Evolutionary conservation across 441 rosid species (phyloP).

Genomic region (Lagerstroemia fauriei): DNA sequence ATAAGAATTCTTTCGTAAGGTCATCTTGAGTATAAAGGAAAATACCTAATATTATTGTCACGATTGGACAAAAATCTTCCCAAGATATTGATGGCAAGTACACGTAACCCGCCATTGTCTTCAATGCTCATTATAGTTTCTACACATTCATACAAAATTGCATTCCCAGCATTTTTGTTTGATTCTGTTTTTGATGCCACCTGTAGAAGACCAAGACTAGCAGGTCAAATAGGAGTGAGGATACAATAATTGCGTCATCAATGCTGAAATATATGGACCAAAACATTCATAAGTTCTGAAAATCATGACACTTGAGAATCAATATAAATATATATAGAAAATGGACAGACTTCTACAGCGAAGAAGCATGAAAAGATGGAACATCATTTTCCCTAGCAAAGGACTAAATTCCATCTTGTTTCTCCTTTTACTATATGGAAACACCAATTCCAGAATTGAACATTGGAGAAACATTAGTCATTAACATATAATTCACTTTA

Average conservation of each 20-base stretch:
- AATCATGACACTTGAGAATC: background rate
- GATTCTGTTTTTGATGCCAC: constrained; percentile 99
- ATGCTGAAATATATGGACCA: background rate
- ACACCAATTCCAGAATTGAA: background rate
- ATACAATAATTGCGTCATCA: background rate
- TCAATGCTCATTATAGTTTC: constrained; percentile 97
- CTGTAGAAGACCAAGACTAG: constrained; percentile 42
- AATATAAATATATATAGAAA: background rate
- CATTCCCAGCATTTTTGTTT: constrained; percentile 97
- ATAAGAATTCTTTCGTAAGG: background rate
- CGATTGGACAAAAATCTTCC: constrained; percentile 98
- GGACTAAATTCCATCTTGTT: background rate
- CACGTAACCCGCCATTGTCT: constrained; percentile 93
- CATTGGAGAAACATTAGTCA: background rate
- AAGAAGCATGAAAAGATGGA: background rate
- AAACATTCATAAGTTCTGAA: background rate
- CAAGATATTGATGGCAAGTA: constrained; percentile 94
- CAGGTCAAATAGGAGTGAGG: constrained; percentile 1
- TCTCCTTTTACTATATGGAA: background rate
- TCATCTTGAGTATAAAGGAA: background rate
- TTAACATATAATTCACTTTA: background rate
- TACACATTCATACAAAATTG: constrained; percentile 94
- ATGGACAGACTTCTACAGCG: background rate
- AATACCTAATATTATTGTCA: constrained; percentile 96
- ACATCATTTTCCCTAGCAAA: background rate